Base-by-base conservation (phyloP, 257 asterid genomes). In the Solanum dulcamara region DNA sequence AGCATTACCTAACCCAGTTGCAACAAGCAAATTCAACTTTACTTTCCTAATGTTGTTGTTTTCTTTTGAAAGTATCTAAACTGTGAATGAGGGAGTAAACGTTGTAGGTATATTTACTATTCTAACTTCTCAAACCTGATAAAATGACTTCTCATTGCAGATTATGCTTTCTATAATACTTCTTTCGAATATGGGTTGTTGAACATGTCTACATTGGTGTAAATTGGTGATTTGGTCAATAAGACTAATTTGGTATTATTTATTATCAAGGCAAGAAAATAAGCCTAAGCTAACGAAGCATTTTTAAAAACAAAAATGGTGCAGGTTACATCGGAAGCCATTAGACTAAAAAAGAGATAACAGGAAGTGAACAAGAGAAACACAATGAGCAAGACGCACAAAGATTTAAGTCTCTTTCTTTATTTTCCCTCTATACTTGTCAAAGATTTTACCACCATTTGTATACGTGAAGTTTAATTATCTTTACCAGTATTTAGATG, bases 271-370 rank as follows among this genome's bases (percentile, higher is more conserved):
- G 17, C 2, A 60, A 11, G 67, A 15, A 28, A 62, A 62, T 12
- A 62, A 14, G 17, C 22, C n/a, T 15, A 66, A 6, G n/a, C 24
- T 66, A 66, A 66, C 38, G 24, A 17, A 22, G 4, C 42, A 8
- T 32, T 66, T 28, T 17, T 33, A 13, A 14, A 14, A 67, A 67
- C 11, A 28, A 18, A n/a, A 7, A 7, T 81, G 18, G 5, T 86
- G 91, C 94, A 96, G 99, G 99, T 96, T 85, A 96, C 98, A 2
- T 98, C 99, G 33, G 94, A 84, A 87, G 97, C 97, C 30, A 90
- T 96, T 74, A 92, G 99, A 64, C 91, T 96, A 83, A 92, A 98
- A 81, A 96, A 96, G 93, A 92, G 91, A 89, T 93, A 91, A 88
- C 92, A 94, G 70, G 99, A 96, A 35, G 98, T 91, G 62, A 93